Evolutionary conservation across 257 asterid genomes (phyloP).

Genomic region (Hygrophila difformis): DNA sequence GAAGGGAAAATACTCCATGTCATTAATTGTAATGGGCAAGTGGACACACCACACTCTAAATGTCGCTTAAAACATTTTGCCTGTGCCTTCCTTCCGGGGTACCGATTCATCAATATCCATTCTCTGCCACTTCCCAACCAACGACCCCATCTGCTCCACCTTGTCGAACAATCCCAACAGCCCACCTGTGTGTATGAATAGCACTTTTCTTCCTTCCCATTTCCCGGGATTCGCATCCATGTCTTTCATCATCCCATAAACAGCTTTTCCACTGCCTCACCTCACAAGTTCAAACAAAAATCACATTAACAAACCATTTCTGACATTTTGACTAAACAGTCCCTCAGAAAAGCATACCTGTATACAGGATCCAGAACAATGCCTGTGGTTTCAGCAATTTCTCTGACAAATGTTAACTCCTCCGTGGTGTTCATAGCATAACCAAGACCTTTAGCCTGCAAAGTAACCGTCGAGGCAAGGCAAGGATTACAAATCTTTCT

Average conservation of each 20-base stretch:
- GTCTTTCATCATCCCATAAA: conserved; percentile 69
- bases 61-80: conserved; percentile 85
- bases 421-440: conserved; percentile 83
- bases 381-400: conserved; percentile 82
- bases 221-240: conserved; percentile 62
- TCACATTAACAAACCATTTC: too few species aligned
- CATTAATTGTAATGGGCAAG: too few species aligned
- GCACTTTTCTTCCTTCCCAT: conserved; percentile 86
- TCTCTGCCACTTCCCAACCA: conserved; percentile 63
- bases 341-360: conserved; percentile 57
- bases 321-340: too few species aligned
- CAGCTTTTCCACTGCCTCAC: conserved; percentile 95
- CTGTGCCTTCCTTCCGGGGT: conserved; percentile 67
- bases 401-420: conserved; percentile 75
- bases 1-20: too few species aligned
- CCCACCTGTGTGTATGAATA: conserved; percentile 94
- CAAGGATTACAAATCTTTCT: not conserved
- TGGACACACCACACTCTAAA: too few species aligned
- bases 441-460: conserved; percentile 96
- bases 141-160: conserved; percentile 53
- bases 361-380: conserved; percentile 92
- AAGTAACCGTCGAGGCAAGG: conserved; percentile 10
- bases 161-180: conserved; percentile 75
- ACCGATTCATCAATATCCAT: conserved; percentile 62
- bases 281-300: conserved; percentile 13